Evolutionary conservation across 2,329 filamentous ascomycete genomes (phyloP).

Genomic region (Thelonectria olida): DNA sequence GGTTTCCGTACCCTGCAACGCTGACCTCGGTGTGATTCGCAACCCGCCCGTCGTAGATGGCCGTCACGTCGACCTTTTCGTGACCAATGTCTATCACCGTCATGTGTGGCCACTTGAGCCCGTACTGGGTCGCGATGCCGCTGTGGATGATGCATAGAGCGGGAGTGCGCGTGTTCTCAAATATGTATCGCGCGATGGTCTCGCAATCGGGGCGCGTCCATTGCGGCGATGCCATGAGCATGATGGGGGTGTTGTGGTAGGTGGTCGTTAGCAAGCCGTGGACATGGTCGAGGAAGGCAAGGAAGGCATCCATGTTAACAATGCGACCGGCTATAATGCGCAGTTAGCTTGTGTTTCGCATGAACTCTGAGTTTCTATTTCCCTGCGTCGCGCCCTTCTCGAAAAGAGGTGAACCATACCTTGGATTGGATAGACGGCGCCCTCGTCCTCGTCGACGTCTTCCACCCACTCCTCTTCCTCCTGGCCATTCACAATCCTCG

Average conservation of each 20-base stretch:
- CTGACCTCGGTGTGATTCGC: conserved; percentile 72
- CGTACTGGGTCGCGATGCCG: conserved; percentile 87
- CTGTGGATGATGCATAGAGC: conserved; percentile 91
- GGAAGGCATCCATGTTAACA: conserved; percentile 90
- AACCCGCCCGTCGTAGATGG: conserved; percentile 83
- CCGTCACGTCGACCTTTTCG: conserved; percentile 92
- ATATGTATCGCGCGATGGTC: conserved; percentile 90
- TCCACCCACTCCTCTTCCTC: conserved; percentile 82
- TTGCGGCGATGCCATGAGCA: conserved; percentile 87
- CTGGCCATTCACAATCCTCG: conserved; percentile 58
- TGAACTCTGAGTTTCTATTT: not conserved
- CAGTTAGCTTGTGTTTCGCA: conserved; percentile 24
- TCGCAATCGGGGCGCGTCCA: conserved; percentile 93
- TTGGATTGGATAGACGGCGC: conserved; percentile 86
- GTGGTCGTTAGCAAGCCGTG: conserved; percentile 89
- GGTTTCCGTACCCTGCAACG: conserved; percentile 56
- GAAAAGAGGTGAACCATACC: conserved; percentile 49
- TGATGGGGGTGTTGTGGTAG: conserved; percentile 94
- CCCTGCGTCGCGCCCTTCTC: conserved; percentile 8
- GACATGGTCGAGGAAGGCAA: conserved; percentile 91
- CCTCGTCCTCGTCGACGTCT: conserved; percentile 86
- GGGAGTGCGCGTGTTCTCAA: conserved; percentile 96
- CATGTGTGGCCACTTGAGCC: conserved; percentile 77
- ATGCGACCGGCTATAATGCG: conserved; percentile 74
- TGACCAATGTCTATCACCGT: conserved; percentile 92